These are phyloP conservation scores for Solanum virginianum DNA, from an alignment of 257 asterid species.

Conservation along the genomic window DNA sequence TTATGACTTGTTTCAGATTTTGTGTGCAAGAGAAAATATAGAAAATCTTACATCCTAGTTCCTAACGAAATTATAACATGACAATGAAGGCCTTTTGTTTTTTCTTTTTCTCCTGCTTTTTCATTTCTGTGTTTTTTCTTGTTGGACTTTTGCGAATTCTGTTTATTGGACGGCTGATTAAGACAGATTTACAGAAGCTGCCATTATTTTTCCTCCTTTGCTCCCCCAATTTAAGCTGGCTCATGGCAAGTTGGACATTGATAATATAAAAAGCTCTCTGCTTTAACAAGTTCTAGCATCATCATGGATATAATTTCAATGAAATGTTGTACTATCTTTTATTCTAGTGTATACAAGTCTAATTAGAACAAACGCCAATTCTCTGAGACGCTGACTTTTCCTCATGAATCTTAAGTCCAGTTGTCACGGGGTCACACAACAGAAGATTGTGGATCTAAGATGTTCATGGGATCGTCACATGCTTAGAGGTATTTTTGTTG, in stretches of 20 bases:
- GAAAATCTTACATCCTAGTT: neutral
- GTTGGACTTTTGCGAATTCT: constrained; percentile 11
- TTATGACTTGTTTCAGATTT: neutral
- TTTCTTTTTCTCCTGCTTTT: neutral
- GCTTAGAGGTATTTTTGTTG: neutral
- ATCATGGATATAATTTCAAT: neutral
- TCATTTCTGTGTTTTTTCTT: neutral
- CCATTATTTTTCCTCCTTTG: neutral
- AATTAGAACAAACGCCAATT: neutral
- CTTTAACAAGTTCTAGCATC: neutral
- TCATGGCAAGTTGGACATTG: neutral
- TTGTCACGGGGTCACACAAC: neutral
- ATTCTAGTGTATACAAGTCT: neutral
- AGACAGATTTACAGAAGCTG: neutral
- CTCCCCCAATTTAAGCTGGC: neutral
- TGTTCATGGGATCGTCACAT: neutral
- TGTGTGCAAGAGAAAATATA: neutral
- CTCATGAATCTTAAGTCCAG: neutral
- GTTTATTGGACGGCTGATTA: neutral
- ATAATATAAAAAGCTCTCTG: neutral
- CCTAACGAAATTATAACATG: constrained; percentile 4
- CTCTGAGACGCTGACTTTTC: neutral
- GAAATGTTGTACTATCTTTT: neutral
- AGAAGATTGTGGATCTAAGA: neutral
- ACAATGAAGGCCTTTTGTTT: neutral